Evolutionary conservation across 2,329 filamentous ascomycete genomes (phyloP), one percentile per base, ranked within the genome.

Genomic region (Ophidiomyces ophidiicola): DNA sequence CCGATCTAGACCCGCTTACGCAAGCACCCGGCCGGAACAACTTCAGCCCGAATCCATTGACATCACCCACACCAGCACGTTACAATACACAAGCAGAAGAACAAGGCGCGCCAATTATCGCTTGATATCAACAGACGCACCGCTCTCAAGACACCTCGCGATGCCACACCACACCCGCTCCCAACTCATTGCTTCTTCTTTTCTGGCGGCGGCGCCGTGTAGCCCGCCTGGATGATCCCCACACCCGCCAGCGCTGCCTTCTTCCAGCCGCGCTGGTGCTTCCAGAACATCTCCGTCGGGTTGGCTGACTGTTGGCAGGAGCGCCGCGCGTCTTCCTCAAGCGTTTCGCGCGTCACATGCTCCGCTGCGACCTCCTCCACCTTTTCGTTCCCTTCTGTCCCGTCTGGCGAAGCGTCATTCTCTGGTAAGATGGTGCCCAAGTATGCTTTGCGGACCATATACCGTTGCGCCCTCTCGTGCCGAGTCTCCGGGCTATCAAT

Each of bases 401-500:
- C 7, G 7, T 29, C 30, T 8, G 36, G 17, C 20, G 10, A 19
- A 12, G 2, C 17, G 11, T 28, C 36, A 10, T 18, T n/a, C 11
- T 39, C 38, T 2, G 29, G 21, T 11, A 26, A 10, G 29, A 26
- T 41, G 5, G 26, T 43, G 18, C 85, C 74, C 1, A 96, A 70
- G 39, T 86, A 76, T 48, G 74, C 75, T 64, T 85, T 88, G 46
- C 88, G 76, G 55, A 90, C 76, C 33, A 80, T 59, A 60, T 80
- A 96, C 15, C 84, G 73, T 56, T 94, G 83, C 3, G 76, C 76
- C 10, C 82, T 74, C 61, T 93, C 87, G 59, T 85, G 86, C 52
- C 92, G 83, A 41, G 87, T 68, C 1, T 86, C 87, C 0, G 84
- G 83, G 32, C 80, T 87, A 52, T 96, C 87, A 38, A 94, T 65